Percentiles rank a stretch among this genome's conserved stretches.
These are phyloP conservation scores for Phytopythium delawarense DNA, from an alignment of 352 stramenopile genomes.

Conservation along the genomic window DNA sequence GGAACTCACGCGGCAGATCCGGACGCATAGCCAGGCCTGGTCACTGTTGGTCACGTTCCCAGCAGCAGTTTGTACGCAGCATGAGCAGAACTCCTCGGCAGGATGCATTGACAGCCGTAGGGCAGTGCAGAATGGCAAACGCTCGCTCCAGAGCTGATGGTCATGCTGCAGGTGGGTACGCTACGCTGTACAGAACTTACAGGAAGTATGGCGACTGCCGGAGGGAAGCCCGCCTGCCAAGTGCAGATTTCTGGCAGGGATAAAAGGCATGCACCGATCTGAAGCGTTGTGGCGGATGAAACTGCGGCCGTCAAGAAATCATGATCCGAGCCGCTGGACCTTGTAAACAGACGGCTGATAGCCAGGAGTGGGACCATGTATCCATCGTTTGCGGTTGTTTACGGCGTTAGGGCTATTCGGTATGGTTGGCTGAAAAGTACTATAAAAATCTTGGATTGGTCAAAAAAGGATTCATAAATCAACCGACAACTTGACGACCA, in stretches of 20 bases:
- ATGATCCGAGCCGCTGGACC: not conserved
- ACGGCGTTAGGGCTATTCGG: not conserved
- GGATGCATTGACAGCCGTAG: too few species aligned
- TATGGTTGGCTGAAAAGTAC: conserved; percentile 2
- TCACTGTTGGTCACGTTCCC: not conserved
- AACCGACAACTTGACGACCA: not conserved
- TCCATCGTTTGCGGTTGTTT: conserved; percentile 1
- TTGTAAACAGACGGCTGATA: not conserved
- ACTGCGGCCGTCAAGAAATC: not conserved
- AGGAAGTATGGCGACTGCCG: too few species aligned
- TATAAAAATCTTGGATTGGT: not conserved
- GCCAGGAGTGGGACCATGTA: conserved; percentile 3
- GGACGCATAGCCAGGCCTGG: not conserved
- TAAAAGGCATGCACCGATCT: too few species aligned
- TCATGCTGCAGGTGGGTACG: too few species aligned
- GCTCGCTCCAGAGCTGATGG: too few species aligned
- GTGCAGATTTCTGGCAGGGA: too few species aligned
- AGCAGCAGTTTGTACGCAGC: not conserved
- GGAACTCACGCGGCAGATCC: not conserved
- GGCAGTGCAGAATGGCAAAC: too few species aligned
- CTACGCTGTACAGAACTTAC: too few species aligned
- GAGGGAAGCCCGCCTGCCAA: too few species aligned
- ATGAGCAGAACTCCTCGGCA: not conserved
- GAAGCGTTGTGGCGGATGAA: not conserved
- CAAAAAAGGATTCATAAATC: not conserved